Base-by-base conservation (phyloP, 2,329 filamentous ascomycete species). In the Colletotrichum abscissum region DNA sequence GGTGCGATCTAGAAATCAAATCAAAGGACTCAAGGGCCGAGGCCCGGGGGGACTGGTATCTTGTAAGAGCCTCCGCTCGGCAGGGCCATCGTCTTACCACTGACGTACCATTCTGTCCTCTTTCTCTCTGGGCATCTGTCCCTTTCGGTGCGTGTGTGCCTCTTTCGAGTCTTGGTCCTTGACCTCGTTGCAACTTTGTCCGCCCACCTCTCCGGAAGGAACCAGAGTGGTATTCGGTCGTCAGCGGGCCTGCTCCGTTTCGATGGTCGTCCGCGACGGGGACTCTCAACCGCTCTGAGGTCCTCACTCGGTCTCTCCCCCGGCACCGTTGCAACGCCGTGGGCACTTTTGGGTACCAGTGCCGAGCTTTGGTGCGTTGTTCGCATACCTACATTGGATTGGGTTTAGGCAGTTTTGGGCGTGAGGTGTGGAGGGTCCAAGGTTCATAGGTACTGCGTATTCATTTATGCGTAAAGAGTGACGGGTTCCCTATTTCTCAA, bases 221-320 rank as follows among this genome's bases (percentile, higher is more conserved):
- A 26, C 70, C 70, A 64, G 66, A 55, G 70, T 69, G 42, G 66
- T 69, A 65, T 65, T 73, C 70, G 70, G 70, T 60, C 70, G 55
- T 65, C 70, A 66, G 66, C 70, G 59, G 55, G 35, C 33, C 30
- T 69, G 66, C 59, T 64, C 65, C 58, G 65, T 72, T 46, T 30
- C 46, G 59, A 49, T 30, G 42, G 42, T 14, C 42, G 28, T 49
- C 42, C 58, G 58, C 12, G 22, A 62, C 58, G 26, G 60, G 26
- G 26, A 63, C 19, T 24, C 26, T 28, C 60, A 52, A n/a, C 19
- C 62, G 63, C 46, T n/a, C 24, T 30, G 24, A 33, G 35, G 24
- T 28, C 35, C 62, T 26, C 49, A 35, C 49, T 52, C 62, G 30
- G 54, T 26, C 57, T 68, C 49, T 8, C 62, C 66, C 70, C 58